phyloP scores from a whole-genome alignment of 1,284 basidiomycete genomes.

The Gomphus sp. region DNA sequence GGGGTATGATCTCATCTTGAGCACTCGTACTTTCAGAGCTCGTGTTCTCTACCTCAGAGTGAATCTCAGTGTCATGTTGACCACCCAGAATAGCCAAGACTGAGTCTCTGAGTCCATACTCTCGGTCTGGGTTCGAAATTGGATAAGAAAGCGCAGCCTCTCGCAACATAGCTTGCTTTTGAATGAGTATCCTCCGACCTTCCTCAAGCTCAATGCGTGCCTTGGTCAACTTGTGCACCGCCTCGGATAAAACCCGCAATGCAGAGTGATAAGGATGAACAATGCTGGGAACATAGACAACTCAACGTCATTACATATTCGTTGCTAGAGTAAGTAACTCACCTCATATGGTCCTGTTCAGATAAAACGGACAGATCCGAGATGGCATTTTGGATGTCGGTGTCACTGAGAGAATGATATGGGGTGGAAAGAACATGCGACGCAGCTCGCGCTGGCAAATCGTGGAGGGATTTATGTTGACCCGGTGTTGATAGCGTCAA shows the following conservation, averaged over 20 bases:
- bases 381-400: slow-evolving; percentile 54
- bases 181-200: slow-evolving; percentile 36
- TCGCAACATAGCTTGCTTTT: slow-evolving; percentile 46
- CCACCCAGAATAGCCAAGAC: slow-evolving; percentile 35
- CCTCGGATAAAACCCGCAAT: slow-evolving; percentile 59
- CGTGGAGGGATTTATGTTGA: slow-evolving; percentile 1
- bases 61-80: neutral
- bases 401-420: slow-evolving; percentile 67
- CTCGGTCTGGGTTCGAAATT: slow-evolving; percentile 54
- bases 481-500: slow-evolving; percentile 6
- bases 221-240: slow-evolving; percentile 46
- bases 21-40: neutral
- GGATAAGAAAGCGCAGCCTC: slow-evolving; percentile 42
- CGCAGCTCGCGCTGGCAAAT: slow-evolving; percentile 17
- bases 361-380: slow-evolving; percentile 21
- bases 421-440: slow-evolving; percentile 45
- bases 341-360: slow-evolving; percentile 8
- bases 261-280: slow-evolving; percentile 57
- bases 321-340: neutral
- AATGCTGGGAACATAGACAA: slow-evolving; percentile 28
- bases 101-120: slow-evolving; percentile 52
- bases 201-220: slow-evolving; percentile 56
- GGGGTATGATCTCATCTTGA: neutral
- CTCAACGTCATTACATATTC: slow-evolving; percentile 31
- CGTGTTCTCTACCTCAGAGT: slow-evolving; percentile 5